Conservation (phyloP, 163 green algal genomes). For the Chlamydomonas reinhardtii region DNA sequence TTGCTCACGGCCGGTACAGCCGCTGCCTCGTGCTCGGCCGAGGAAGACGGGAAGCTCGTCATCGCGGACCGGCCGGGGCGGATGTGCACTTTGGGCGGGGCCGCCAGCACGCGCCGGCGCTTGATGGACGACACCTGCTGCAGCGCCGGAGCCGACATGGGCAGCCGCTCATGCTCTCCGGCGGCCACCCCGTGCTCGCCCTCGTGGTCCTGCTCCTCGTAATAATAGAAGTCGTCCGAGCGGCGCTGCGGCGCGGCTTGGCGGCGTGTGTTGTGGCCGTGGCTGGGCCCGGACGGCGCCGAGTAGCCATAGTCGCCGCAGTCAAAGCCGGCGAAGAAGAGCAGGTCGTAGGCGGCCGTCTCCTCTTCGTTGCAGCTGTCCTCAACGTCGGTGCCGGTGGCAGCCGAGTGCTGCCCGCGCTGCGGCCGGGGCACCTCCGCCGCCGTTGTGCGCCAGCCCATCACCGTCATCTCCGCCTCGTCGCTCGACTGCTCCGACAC, state of each 20-base stretch:
- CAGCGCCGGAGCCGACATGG: too few species aligned
- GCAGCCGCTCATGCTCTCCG: background rate
- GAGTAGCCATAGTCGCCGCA: background rate
- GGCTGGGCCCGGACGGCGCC: background rate
- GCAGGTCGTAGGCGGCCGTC: slow-evolving; percentile 25
- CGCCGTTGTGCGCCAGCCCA: background rate
- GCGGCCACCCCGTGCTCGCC: background rate
- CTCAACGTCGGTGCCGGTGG: background rate
- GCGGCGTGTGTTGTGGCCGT: slow-evolving; percentile 42
- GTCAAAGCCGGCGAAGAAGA: slow-evolving; percentile 39
- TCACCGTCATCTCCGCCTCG: background rate
- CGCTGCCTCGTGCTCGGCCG: too few species aligned
- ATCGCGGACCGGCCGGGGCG: too few species aligned
- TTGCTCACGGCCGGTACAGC: background rate
- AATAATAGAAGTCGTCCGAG: slow-evolving; percentile 29
- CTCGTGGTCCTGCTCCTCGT: background rate
- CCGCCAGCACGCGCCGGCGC: background rate
- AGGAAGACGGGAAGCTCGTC: too few species aligned
- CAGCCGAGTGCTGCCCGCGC: background rate
- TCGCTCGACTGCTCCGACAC: slow-evolving; percentile 40
- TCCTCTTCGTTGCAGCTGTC: slow-evolving; percentile 40
- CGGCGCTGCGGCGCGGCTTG: slow-evolving; percentile 10
- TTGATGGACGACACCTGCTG: background rate
- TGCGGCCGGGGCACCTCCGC: background rate
- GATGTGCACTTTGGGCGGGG: background rate